Evolutionary conservation across 306 rosid genomes (phyloP).

Genomic region (Cucurbita moschata): DNA sequence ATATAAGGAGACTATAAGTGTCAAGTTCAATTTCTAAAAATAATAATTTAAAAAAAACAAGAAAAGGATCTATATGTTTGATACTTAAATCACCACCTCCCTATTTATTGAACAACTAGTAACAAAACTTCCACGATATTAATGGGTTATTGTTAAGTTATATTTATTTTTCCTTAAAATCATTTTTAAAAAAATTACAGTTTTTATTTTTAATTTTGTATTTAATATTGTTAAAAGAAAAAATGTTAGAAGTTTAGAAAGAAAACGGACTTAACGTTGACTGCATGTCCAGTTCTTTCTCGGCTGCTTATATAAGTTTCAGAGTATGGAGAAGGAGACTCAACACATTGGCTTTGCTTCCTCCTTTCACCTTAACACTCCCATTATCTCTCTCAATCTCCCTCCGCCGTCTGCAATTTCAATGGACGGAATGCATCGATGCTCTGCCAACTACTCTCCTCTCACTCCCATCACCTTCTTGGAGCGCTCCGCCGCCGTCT

Average conservation of each 20-base stretch:
- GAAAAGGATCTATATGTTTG: too few relatives aligned
- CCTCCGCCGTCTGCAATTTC: background rate
- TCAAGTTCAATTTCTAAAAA: too few relatives aligned
- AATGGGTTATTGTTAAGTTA: too few relatives aligned
- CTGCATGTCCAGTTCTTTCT: background rate
- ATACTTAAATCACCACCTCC: too few relatives aligned
- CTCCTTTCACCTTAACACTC: background rate
- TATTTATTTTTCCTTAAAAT: too few relatives aligned
- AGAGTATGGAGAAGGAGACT: background rate
- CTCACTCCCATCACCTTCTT: slow-evolving; percentile 71
- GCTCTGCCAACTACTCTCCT: slow-evolving; percentile 52
- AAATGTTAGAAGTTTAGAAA: background rate
- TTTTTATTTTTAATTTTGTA: too few relatives aligned
- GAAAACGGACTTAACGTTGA: too few relatives aligned
- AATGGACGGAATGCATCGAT: slow-evolving; percentile 47
- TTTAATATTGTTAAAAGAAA: background rate
- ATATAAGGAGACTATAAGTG: too few relatives aligned
- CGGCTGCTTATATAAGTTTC: background rate
- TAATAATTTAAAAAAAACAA: too few relatives aligned
- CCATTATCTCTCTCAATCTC: background rate
- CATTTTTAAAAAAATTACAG: too few relatives aligned
- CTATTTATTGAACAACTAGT: too few relatives aligned
- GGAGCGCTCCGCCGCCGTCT: slow-evolving; percentile 66
- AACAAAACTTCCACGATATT: too few relatives aligned
- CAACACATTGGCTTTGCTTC: background rate